phyloP scores from a whole-genome alignment of 495 filamentous ascomycete species.

The Penicillium tannophilum region DNA sequence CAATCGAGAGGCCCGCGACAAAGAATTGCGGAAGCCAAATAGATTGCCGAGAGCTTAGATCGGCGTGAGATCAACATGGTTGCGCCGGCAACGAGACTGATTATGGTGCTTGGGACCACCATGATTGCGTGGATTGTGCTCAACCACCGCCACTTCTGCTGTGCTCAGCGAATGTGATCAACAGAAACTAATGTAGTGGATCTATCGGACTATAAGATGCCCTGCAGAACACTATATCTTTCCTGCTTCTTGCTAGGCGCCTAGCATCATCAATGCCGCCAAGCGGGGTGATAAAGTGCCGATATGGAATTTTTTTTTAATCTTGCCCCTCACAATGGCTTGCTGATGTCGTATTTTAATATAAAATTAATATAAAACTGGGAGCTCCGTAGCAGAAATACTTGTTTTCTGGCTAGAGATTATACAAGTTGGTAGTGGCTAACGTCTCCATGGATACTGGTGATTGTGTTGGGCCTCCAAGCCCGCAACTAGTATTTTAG shows the following conservation, averaged over 20 bases:
- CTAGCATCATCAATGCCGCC: not conserved
- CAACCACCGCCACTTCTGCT: not conserved
- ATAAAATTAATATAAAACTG: slow-evolving; percentile 3
- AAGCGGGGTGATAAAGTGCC: not conserved
- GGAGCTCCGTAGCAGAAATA: not conserved
- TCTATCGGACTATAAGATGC: not conserved
- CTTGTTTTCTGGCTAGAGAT: not conserved
- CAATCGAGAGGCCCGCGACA: slow-evolving; percentile 11
- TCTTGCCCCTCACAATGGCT: not conserved
- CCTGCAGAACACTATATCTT: not conserved
- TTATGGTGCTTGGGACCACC: not conserved
- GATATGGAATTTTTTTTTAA: not conserved
- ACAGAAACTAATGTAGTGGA: not conserved
- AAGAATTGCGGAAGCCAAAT: slow-evolving; percentile 20
- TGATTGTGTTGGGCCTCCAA: not conserved
- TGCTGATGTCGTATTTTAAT: slow-evolving; percentile 8
- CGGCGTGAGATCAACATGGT: slow-evolving; percentile 17
- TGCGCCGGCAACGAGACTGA: slow-evolving; percentile 17
- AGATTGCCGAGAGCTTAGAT: slow-evolving; percentile 20
- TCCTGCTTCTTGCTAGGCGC: not conserved
- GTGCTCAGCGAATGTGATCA: not conserved
- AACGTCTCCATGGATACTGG: not conserved
- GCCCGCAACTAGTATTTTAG: no score
- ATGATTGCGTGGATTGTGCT: slow-evolving; percentile 3
- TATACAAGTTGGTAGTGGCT: not conserved